phyloP scores from a whole-genome alignment of 2,329 filamentous ascomycete species.

The Nannizzia gypsea region DNA sequence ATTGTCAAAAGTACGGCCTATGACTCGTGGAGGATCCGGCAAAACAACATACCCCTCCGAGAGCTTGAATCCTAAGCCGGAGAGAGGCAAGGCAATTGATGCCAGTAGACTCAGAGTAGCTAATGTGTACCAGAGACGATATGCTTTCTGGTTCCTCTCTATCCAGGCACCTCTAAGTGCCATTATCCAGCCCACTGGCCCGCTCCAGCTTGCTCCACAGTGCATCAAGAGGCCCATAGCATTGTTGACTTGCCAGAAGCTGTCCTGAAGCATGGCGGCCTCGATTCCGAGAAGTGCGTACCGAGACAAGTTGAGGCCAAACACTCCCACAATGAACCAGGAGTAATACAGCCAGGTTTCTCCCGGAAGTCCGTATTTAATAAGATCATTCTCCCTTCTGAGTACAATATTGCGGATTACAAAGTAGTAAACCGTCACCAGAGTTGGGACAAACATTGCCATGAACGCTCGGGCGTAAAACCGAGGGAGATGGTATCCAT shows the following conservation, averaged over 20 bases:
- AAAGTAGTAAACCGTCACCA: not conserved
- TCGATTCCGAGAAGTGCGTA: constrained; percentile 12
- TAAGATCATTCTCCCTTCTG: constrained; percentile 10
- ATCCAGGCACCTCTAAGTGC: not conserved
- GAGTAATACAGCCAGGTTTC: constrained; percentile 10
- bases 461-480: not conserved
- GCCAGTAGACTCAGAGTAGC: constrained; percentile 6
- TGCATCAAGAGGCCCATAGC: constrained; percentile 12
- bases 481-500: not conserved
- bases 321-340: constrained; percentile 15
- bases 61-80: constrained; percentile 11
- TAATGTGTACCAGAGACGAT: constrained; percentile 7
- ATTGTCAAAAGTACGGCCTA: not conserved
- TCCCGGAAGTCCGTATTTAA: not conserved
- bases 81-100: constrained; percentile 10
- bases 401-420: constrained; percentile 8
- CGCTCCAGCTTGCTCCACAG: constrained; percentile 6
- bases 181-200: constrained; percentile 8
- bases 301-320: constrained; percentile 11
- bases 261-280: constrained; percentile 12
- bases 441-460: not conserved
- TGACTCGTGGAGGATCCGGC: constrained; percentile 4
- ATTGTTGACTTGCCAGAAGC: constrained; percentile 7
- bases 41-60: constrained; percentile 12
- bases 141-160: not conserved